These are phyloP conservation scores for Acacia melanoxylon DNA, from an alignment of 306 rosid genomes.

Conservation along the genomic window DNA sequence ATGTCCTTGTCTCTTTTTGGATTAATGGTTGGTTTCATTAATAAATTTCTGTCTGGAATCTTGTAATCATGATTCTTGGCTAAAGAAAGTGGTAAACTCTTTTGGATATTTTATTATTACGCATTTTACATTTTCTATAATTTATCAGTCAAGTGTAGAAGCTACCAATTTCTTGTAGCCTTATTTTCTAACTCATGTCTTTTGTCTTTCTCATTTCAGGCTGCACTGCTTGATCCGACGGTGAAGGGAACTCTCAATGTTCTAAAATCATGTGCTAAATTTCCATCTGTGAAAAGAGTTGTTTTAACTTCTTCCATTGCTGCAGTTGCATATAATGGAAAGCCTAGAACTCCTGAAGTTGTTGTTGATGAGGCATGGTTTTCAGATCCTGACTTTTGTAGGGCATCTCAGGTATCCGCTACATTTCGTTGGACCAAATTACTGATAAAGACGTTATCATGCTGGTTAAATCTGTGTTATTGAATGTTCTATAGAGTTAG, in stretches of 20 bases:
- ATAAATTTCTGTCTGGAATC: not conserved
- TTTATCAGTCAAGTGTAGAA: not conserved
- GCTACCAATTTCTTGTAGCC: not conserved
- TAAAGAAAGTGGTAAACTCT: not conserved
- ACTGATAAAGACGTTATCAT: not conserved
- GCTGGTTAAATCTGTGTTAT: not conserved
- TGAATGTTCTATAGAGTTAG: not conserved
- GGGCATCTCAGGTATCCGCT: conserved; percentile 34
- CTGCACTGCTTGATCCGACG: conserved; percentile 48
- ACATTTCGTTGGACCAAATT: not conserved
- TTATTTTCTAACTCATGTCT: conserved; percentile 11
- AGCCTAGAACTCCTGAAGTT: conserved; percentile 13
- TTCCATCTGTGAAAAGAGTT: conserved; percentile 42
- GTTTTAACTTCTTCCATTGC: conserved; percentile 32
- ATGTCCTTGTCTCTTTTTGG: not conserved
- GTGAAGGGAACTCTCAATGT: conserved; percentile 52
- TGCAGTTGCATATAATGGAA: not conserved
- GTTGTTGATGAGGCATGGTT: conserved; percentile 24
- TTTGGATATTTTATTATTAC: not conserved
- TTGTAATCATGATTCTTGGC: not conserved
- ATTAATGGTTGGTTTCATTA: not conserved
- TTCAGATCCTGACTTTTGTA: conserved; percentile 37
- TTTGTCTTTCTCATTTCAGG: conserved; percentile 21
- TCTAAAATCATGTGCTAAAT: conserved; percentile 48
- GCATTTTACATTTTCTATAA: not conserved